Percentiles rank a stretch among this genome's conserved stretches.
These are phyloP conservation scores for Plasmodium berghei DNA, from an alignment of 169 alveolate genomes.

Conservation along the genomic window DNA sequence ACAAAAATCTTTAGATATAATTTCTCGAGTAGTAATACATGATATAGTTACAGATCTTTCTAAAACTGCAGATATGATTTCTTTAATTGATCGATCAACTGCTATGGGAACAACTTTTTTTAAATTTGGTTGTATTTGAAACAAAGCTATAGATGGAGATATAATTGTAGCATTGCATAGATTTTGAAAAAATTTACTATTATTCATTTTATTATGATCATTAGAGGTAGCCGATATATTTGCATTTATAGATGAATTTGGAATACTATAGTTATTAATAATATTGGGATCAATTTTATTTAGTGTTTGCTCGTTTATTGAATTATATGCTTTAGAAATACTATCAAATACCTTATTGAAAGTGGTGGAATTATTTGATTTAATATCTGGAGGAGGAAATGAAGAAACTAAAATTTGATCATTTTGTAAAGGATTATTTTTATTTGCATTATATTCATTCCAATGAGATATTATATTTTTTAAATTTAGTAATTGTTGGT, in stretches of 20 bases:
- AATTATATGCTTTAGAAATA: not conserved
- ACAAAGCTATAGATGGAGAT: conserved; percentile 92
- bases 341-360: conserved; percentile 37
- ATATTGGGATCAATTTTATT: conserved; percentile 2
- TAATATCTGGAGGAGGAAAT: conserved; percentile 63
- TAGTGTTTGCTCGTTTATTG: conserved; percentile 9
- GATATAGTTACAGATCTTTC: conserved; percentile 96
- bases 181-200: conserved; percentile 75
- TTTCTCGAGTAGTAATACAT: conserved; percentile 95
- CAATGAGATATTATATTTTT: conserved; percentile 45
- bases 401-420: conserved; percentile 75
- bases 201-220: conserved; percentile 12
- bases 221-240: too few relatives aligned
- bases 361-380: conserved; percentile 57
- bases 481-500: conserved; percentile 24
- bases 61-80: conserved; percentile 93
- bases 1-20: conserved; percentile 96
- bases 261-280: conserved; percentile 17
- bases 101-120: conserved; percentile 95
- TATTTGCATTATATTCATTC: conserved; percentile 26
- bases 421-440: conserved; percentile 40
- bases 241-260: not conserved
- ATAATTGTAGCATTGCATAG: conserved; percentile 82
- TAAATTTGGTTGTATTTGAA: conserved; percentile 91
- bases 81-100: conserved; percentile 95